Evolutionary conservation across 129 eudicot species (phyloP), one percentile per base, ranked within the genome.

Genomic region (Centaurea solstitialis): DNA sequence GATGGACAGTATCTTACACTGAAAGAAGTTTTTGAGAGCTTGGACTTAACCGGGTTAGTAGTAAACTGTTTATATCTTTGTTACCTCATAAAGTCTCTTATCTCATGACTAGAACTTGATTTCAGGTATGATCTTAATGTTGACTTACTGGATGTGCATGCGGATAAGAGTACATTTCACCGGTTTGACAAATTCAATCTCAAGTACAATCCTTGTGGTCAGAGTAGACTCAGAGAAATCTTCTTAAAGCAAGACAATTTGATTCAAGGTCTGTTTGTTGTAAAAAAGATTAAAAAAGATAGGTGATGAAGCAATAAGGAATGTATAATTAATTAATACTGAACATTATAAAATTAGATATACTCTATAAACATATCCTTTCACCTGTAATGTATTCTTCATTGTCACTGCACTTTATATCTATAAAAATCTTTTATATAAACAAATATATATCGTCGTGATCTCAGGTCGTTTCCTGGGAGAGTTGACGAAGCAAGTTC

Each of bases 121-220:
- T 81, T 39, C 87, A 90, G 92, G 83, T 82, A 88, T 82, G 95
- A 90, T 75, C 89, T 90, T 30, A 90, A 90, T 82, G 95, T 90
- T 80, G 95, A 90, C 78, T 79, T 90, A 74, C 75, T 90, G 89
- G 95, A 90, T 77, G 95, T 90, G 45, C 95, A 90, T 75, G 95
- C 95, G 45, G 95, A 90, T 41, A 90, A 90, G 84, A 90, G 91
- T 79, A 90, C 95, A 4, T 90, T 90, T 80, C 95, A 90, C 76
- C 92, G 95, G 3, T 90, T 88, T 74, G 95, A 90, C 81, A 90
- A 88, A 78, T 90, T 90, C 86, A 90, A 90, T 83, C 95, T 90
- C 79, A 90, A 90, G 86, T 90, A 90, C 74, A 90, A 90, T 82
- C 95, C 95, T 37, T 90, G 95, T 88, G 95, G 95, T 50, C 95